Evolutionary conservation across 805 yeast genomes (phyloP), one percentile per base, ranked within the genome.

Genomic region (Cyberlindnera euphorbiiphila): DNA sequence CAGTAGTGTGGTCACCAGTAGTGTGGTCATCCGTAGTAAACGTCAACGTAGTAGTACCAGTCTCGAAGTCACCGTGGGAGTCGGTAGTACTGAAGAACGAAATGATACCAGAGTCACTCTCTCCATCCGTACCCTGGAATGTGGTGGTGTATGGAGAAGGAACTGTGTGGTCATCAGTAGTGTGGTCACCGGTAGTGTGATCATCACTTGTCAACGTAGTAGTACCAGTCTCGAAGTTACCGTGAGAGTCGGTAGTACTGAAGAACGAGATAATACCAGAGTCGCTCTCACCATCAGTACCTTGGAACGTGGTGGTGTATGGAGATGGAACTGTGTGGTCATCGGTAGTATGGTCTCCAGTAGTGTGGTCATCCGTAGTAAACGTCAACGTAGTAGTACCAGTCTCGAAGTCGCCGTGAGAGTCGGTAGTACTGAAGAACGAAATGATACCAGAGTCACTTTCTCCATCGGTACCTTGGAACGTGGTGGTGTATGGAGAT

Each of bases 181-280:
- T n/a, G n/a, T n/a, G n/a, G n/a, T n/a, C n/a, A n/a, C n/a, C n/a
- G n/a, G n/a, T n/a, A n/a, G n/a, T n/a, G n/a, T n/a, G n/a, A n/a
- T n/a, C n/a, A n/a, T n/a, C n/a, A n/a, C n/a, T n/a, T n/a, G 40
- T 32, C 39, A 16, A 42, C 3, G 42, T 37, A 11, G 45, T 42
- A 6, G 28, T 17, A 4, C 25, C 24, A 23, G 44, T 35, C 8
- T 26, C 32, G 3, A 30, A 12, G 26, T 25, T 26, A 8, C 41
- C 44, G 25, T 11, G 9, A 19, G 44, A 21, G 34, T 36, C 38
- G 11, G 44, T 36, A 16, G 44, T 33, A 8, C 38, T 20, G 38
- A 36, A 36, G 41, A 12, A 36, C 15, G 37, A 32, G 12, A 33
- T 38, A 17, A 36, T 20, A 23, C 36, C 40, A 15, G 38, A 36